A percentile compares a stretch with the other conserved stretches of the same genome.
Conservation (phyloP, 225 moss, liverwort and hornwort genomes). For the Pseudisothecium myosuroides region DNA sequence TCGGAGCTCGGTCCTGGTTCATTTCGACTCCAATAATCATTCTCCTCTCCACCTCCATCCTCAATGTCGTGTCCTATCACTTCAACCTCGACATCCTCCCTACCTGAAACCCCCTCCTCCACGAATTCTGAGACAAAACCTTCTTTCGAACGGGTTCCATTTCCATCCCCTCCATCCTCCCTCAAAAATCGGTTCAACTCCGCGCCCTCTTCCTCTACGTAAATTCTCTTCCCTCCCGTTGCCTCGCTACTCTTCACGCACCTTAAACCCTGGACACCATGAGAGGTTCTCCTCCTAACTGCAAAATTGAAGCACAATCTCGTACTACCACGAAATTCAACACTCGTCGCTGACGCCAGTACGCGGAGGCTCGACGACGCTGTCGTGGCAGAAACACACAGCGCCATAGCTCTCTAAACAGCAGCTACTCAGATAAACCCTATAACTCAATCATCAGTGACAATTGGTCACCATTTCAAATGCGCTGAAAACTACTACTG, state of each 20-base stretch:
- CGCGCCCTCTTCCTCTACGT: slow-evolving; percentile 1
- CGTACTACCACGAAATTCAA: not conserved
- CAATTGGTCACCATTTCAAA: not conserved
- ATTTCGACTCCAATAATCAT: slow-evolving; percentile 33
- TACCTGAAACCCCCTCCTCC: not conserved
- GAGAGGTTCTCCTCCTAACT: not conserved
- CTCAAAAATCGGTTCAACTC: not conserved
- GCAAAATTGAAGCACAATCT: not conserved
- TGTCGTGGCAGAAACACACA: slow-evolving; percentile 21
- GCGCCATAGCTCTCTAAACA: slow-evolving; percentile 6
- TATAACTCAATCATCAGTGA: not conserved
- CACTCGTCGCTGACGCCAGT: not conserved
- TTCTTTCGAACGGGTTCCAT: not conserved
- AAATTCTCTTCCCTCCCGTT: not conserved
- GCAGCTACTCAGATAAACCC: not conserved
- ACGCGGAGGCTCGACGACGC: slow-evolving; percentile 8
- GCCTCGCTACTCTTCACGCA: slow-evolving; percentile 22
- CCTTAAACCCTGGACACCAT: not conserved
- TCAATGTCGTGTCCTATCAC: not conserved
- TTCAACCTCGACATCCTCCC: slow-evolving; percentile 11
- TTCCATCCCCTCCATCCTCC: not conserved
- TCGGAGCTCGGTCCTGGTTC: slow-evolving; percentile 5
- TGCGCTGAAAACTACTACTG: not conserved
- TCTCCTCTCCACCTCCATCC: slow-evolving; percentile 6
- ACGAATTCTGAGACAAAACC: not conserved